Evolutionary conservation across 768 basidiomycete genomes (phyloP).

Genomic region (Nevesoporus exiguus): DNA sequence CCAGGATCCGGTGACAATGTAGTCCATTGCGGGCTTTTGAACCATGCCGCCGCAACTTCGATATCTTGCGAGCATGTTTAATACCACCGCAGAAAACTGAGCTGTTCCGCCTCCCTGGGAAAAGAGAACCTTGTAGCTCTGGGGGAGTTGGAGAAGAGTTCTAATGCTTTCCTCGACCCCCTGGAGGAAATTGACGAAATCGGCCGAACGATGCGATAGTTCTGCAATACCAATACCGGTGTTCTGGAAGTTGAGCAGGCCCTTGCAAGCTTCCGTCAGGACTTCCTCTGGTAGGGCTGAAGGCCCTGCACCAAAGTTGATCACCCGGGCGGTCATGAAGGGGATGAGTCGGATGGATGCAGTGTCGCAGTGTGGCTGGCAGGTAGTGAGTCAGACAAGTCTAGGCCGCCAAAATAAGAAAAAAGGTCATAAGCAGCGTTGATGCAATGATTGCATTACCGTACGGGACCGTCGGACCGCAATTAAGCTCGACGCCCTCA

Average conservation of each 20-base stretch:
- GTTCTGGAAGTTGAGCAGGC: constrained; percentile 84
- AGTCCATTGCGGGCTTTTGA: constrained; percentile 70
- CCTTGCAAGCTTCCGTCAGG: constrained; percentile 75
- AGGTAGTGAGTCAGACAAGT: not conserved
- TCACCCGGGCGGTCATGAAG: constrained; percentile 43
- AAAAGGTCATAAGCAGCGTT: not conserved
- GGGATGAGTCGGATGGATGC: not conserved
- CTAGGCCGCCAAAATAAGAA: not conserved
- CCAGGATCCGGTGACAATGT: constrained; percentile 92
- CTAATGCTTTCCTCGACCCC: constrained; percentile 65
- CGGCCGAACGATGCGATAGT: constrained; percentile 91
- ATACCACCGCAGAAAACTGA: constrained; percentile 89
- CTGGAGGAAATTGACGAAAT: constrained; percentile 71
- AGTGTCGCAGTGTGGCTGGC: not conserved
- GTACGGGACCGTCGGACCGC: not conserved
- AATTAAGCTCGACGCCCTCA: too few relatives aligned
- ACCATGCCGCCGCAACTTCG: constrained; percentile 60
- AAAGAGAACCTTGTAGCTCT: constrained; percentile 84
- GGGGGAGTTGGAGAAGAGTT: constrained; percentile 74
- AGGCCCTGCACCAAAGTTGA: constrained; percentile 95
- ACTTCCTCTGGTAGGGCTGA: constrained; percentile 88
- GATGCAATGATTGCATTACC: not conserved
- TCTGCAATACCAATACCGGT: constrained; percentile 97
- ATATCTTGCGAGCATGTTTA: constrained; percentile 88
- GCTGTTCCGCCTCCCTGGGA: constrained; percentile 91